A percentile compares a stretch with the other conserved stretches of the same genome.
Conservation (phyloP, 306 rosid genomes). For the Lithocarpus polystachyus region DNA sequence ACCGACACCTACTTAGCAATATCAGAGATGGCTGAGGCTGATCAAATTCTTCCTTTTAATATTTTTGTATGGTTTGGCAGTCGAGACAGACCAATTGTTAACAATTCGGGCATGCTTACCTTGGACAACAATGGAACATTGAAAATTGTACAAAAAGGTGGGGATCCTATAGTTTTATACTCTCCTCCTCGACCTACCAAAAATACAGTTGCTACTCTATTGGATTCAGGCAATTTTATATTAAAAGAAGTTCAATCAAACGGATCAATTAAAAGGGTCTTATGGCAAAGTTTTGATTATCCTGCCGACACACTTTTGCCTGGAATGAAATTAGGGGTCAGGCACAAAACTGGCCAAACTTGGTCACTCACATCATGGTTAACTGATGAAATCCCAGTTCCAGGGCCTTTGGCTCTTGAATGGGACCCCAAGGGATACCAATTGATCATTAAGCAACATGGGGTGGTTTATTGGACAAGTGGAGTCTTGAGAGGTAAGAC, state of each 20-base stretch:
- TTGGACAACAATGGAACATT: not conserved
- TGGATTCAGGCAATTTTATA: constrained; percentile 15
- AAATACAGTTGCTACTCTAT: not conserved
- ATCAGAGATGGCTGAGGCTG: no score
- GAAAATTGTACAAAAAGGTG: not conserved
- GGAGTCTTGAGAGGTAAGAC: no score
- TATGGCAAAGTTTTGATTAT: constrained; percentile 21
- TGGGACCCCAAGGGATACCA: no score
- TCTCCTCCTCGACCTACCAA: no score
- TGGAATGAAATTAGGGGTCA: constrained; percentile 2
- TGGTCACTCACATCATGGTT: not conserved
- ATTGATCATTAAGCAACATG: no score
- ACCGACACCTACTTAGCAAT: no score
- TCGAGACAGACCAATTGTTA: no score
- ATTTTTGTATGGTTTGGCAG: no score
- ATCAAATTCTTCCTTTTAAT: no score
- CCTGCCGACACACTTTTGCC: constrained; percentile 6
- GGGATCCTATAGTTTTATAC: not conserved
- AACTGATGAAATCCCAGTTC: not conserved
- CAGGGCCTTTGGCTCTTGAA: not conserved
- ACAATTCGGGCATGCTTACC: no score
- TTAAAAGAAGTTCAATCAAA: not conserved
- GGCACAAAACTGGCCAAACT: not conserved
- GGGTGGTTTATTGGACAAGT: no score
- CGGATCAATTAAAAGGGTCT: not conserved